Conservation (phyloP, 2,329 filamentous ascomycete species). For the Setomelanomma holmii region DNA sequence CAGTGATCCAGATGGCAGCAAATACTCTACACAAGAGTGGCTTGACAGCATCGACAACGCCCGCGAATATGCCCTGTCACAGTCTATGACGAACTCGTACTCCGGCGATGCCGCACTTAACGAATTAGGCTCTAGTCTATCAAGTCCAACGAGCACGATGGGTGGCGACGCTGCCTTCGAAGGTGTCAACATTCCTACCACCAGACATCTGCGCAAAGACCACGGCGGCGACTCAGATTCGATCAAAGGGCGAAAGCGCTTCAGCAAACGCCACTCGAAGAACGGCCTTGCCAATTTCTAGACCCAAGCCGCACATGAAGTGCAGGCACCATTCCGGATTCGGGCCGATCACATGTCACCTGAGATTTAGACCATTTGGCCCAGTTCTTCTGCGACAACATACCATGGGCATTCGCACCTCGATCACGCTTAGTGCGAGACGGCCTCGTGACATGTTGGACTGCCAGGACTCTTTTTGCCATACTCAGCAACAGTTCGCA, state of each 20-base stretch:
- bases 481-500: too few species aligned
- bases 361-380: too few species aligned
- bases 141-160: constrained; percentile 78
- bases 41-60: constrained; percentile 86
- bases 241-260: constrained; percentile 68
- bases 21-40: constrained; percentile 85
- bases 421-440: too few species aligned
- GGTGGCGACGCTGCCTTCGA: constrained; percentile 59
- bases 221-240: constrained; percentile 59
- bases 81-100: constrained; percentile 72
- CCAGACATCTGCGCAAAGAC: constrained; percentile 58
- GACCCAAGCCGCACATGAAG: too few species aligned
- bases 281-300: constrained; percentile 91
- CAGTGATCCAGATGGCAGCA: constrained; percentile 67
- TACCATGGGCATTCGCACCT: too few species aligned
- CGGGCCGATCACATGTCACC: too few species aligned
- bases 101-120: constrained; percentile 59
- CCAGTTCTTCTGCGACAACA: too few species aligned
- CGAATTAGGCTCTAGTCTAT: constrained; percentile 63
- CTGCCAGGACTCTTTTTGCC: too few species aligned
- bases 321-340: too few species aligned
- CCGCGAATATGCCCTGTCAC: constrained; percentile 80
- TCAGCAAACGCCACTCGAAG: constrained; percentile 93
- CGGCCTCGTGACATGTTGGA: too few species aligned
- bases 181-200: constrained; percentile 59